These are phyloP conservation scores for Wallacemonas sp. DNA, from an alignment of 208 protist species.

Conservation along the genomic window DNA sequence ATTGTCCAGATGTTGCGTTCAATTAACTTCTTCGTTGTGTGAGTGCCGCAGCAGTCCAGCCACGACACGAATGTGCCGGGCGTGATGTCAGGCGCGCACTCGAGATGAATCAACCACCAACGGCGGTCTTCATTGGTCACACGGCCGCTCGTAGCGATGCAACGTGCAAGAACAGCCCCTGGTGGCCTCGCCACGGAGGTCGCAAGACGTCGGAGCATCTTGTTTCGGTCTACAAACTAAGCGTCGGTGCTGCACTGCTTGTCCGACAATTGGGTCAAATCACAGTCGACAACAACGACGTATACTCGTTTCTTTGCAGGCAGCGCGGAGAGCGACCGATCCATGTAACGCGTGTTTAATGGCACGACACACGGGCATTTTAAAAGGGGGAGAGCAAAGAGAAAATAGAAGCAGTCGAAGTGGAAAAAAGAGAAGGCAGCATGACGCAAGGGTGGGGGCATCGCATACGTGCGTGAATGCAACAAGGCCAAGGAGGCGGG, in stretches of 20 bases:
- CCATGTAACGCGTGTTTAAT: too few species aligned
- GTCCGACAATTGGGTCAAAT: too few species aligned
- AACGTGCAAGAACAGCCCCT: slow-evolving; percentile 2
- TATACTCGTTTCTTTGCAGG: too few species aligned
- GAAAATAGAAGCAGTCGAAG: background rate
- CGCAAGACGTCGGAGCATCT: background rate
- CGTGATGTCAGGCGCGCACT: slow-evolving; percentile 83
- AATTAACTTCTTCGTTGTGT: slow-evolving; percentile 91
- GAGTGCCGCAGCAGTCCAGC: slow-evolving; percentile 88
- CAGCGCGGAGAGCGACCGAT: too few species aligned
- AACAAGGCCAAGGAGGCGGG: too few species aligned
- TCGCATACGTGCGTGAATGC: too few species aligned
- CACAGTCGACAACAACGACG: too few species aligned
- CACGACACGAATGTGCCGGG: slow-evolving; percentile 84
- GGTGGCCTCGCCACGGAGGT: background rate
- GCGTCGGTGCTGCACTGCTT: too few species aligned
- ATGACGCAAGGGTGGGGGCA: too few species aligned
- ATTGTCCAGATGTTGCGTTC: slow-evolving; percentile 91
- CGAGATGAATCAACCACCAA: slow-evolving; percentile 88
- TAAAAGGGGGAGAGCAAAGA: background rate
- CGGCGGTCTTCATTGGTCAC: slow-evolving; percentile 87
- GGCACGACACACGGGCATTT: too few species aligned
- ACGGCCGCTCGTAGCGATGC: slow-evolving; percentile 63
- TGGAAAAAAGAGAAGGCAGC: too few species aligned
- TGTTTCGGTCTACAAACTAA: background rate